Base-by-base conservation (phyloP, 495 filamentous ascomycete genomes). In the Jackrogersella multiformis region DNA sequence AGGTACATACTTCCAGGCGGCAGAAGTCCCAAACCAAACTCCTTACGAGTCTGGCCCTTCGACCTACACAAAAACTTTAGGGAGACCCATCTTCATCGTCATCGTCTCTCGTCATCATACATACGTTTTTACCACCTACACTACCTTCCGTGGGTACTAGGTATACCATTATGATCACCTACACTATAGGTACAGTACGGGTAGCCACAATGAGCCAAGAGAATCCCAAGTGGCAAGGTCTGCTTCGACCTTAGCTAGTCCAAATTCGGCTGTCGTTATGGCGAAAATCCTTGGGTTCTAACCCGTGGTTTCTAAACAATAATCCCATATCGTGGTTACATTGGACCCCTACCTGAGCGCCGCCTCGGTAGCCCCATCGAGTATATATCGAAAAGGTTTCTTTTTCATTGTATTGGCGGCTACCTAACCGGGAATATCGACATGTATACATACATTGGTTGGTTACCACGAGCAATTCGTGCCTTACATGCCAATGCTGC, bases 1-100 rank as follows among this genome's bases (percentile, higher is more conserved):
- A 38, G 15, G 44, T 62, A 63, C 42, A n/a, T n/a, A n/a, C 41
- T 45, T 20, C 48, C n/a, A 62, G 58, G 45, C 44, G 54, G 45
- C 44, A 46, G 52, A 59, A 64, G 34, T 61, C 41, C 56, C 55
- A 61, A 56, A 56, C 66, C 59, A 54, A 69, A 59, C 10, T 48
- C 49, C 56, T 59, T 23, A 7, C 30, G 34, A 53, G 23, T 60
- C 12, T 41, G 53, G 56, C 55, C 55, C 56, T 55, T 13, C 5
- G 2, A 24, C 57, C 53, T 32, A 39, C 23, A 15, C 45, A 39
- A 55, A 46, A 61, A 32, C 18, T 59, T 44, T 24, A 52, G 30
- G 55, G 35, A n/a, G 45, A 41, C 20, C 24, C 30, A 45, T 46
- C 12, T n/a, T 35, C 32, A 36, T 48, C 41, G 21, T 18, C 45